Percentiles rank a stretch among this genome's conserved stretches.
These are phyloP conservation scores for Hysterangium stoloniferum DNA, from an alignment of 768 basidiomycete genomes.

Conservation along the genomic window DNA sequence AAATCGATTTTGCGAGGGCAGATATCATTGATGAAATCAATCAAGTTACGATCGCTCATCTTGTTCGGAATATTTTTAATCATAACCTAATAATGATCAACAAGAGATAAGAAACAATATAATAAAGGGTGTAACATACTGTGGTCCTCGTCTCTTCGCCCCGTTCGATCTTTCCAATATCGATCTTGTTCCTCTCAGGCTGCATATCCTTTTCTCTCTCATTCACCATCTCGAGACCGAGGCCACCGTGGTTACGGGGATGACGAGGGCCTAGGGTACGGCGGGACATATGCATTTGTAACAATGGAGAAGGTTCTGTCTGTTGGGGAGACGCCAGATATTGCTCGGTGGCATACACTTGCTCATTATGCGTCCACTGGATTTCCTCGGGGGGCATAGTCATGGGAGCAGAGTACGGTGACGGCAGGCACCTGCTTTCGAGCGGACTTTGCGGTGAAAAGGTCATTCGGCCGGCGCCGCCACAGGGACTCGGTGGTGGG, in stretches of 20 bases:
- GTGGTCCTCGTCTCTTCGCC: constrained; percentile 68
- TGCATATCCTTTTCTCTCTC: constrained; percentile 1
- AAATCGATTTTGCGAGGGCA: constrained; percentile 78
- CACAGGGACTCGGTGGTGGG: not conserved
- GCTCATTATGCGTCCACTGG: too few relatives aligned
- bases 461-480: too few relatives aligned
- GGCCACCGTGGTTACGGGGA: too few relatives aligned
- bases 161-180: constrained; percentile 63
- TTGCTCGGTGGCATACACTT: too few relatives aligned
- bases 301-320: too few relatives aligned
- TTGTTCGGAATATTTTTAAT: constrained; percentile 93
- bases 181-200: constrained; percentile 43
- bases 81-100: constrained; percentile 51
- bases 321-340: too few relatives aligned
- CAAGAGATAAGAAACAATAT: constrained; percentile 7
- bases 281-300: too few relatives aligned
- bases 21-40: constrained; percentile 59
- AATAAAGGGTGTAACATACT: constrained; percentile 13
- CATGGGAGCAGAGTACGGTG: not conserved
- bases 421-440: not conserved
- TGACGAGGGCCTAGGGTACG: too few relatives aligned
- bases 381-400: not conserved
- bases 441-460: not conserved
- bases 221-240: not conserved
- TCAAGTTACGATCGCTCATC: constrained; percentile 70